Evolutionary conservation across 768 basidiomycete genomes (phyloP).

Genomic region (Lactifluus subvellereus): DNA sequence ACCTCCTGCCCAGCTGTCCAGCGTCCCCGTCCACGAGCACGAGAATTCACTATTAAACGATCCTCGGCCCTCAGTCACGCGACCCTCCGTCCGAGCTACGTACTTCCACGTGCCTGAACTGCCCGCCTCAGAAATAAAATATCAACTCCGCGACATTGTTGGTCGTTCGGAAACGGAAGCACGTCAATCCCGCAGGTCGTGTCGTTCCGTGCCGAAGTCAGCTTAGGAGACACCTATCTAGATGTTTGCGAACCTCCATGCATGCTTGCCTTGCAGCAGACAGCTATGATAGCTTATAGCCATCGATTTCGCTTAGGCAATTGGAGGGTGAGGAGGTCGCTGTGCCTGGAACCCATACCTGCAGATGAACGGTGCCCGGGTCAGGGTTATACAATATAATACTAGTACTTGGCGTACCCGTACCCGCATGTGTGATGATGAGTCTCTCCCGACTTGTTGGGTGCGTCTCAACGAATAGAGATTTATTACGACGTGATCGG

Average conservation of each 20-base stretch:
- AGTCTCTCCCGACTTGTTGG: not conserved
- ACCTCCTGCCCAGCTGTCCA: not conserved
- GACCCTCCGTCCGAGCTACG: not conserved
- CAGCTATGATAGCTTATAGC: not conserved
- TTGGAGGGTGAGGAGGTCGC: not conserved
- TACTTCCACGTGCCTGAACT: slow-evolving; percentile 10
- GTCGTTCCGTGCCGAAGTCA: slow-evolving; percentile 4
- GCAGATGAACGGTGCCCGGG: not conserved
- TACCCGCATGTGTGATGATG: not conserved
- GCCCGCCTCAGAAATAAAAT: slow-evolving; percentile 5
- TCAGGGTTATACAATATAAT: not conserved
- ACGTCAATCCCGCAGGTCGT: not conserved
- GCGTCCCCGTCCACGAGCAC: not conserved
- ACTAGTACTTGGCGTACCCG: not conserved
- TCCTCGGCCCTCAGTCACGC: not conserved
- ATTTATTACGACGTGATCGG: not conserved
- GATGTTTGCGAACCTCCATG: too few relatives aligned
- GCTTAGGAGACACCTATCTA: not conserved
- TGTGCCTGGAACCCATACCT: not conserved
- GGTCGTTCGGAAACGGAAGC: slow-evolving; percentile 11
- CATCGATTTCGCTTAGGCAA: not conserved
- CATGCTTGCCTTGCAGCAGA: not conserved
- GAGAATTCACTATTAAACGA: not conserved
- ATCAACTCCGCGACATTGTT: slow-evolving; percentile 20
- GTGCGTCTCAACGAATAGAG: not conserved